Base-by-base conservation (phyloP, 1,284 basidiomycete genomes). In the Termitomyces sp. region DNA sequence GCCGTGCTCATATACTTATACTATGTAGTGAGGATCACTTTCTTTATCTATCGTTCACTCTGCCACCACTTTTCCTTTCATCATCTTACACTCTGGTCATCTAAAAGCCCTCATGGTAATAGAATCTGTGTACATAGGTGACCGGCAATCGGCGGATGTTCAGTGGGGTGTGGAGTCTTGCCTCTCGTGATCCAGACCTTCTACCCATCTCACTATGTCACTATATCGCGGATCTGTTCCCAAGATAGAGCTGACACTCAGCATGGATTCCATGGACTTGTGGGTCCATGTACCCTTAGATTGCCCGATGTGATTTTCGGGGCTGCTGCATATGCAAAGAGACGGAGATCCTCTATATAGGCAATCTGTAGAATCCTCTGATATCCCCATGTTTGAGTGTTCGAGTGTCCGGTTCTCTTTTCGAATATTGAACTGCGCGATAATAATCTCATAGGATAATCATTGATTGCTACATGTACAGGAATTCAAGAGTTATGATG, bases 1-100 rank as follows among this genome's bases (percentile, higher is more conserved):
- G 41, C 6, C 34, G 34, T 28, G n/a, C 31, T 15, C 30, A 30
- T 41, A 40, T 47, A 21, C 28, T 46, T 58, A 56, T 47, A 40
- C 26, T 56, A 13, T 28, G 24, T 48, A 48, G 26, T n/a, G 9
- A 47, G 21, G 21, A 34, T 2, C 5, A 12, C n/a, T 17, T 15
- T 2, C 2, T n/a, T n/a, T n/a, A n/a, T n/a, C 9, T 33, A 30
- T 26, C 8, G 46, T 13, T 12, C 15, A 26, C 3, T 26, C 12
- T 12, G 33, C 15, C 26, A 21, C 13, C 5, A 30, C n/a, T 38
- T 26, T 13, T 34, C 2, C 9, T 17, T 38, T 13, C 4, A 15
- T 36, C 9, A 33, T 26, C 8, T 6, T 7, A 3, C 8, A 5
- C 26, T 24, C 17, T 47, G 21, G 9, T 17, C 12, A 17, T 13